Evolutionary conservation across 1,139 yeast genomes (phyloP).

Genomic region (Waltiozyma sp.): DNA sequence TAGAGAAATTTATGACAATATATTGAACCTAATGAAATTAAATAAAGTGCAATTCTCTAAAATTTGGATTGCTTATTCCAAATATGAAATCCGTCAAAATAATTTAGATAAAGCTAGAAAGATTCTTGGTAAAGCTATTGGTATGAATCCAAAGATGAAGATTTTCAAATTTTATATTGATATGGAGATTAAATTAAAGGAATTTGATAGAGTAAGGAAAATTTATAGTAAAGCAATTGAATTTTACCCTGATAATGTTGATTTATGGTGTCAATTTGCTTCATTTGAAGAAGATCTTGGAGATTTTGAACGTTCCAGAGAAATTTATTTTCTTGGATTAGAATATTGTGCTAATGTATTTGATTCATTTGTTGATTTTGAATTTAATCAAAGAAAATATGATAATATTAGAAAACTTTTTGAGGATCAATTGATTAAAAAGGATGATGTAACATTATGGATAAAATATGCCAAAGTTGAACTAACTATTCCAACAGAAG

Average conservation of each 20-base stretch:
- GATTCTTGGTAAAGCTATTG: conserved; percentile 64
- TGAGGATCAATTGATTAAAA: conserved; percentile 27
- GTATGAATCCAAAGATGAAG: conserved; percentile 48
- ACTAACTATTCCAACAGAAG: conserved; percentile 47
- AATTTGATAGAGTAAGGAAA: conserved; percentile 68
- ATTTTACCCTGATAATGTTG: conserved; percentile 30
- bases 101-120: conserved; percentile 47
- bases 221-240: conserved; percentile 63
- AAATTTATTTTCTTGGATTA: conserved; percentile 46
- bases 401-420: conserved; percentile 45
- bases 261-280: conserved; percentile 50
- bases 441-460: conserved; percentile 39
- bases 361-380: conserved; percentile 45
- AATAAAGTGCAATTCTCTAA: conserved; percentile 54
- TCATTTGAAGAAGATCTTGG: conserved; percentile 57
- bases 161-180: conserved; percentile 54
- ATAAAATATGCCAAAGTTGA: conserved; percentile 64
- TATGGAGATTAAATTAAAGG: conserved; percentile 41
- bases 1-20: conserved; percentile 38
- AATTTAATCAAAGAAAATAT: conserved; percentile 47
- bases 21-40: conserved; percentile 46
- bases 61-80: conserved; percentile 61
- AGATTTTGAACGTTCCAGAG: conserved; percentile 60
- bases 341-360: conserved; percentile 27
- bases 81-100: conserved; percentile 62